Evolutionary conservation across 352 stramenopile genomes (phyloP).

Genomic region (Phytophthora litchii): DNA sequence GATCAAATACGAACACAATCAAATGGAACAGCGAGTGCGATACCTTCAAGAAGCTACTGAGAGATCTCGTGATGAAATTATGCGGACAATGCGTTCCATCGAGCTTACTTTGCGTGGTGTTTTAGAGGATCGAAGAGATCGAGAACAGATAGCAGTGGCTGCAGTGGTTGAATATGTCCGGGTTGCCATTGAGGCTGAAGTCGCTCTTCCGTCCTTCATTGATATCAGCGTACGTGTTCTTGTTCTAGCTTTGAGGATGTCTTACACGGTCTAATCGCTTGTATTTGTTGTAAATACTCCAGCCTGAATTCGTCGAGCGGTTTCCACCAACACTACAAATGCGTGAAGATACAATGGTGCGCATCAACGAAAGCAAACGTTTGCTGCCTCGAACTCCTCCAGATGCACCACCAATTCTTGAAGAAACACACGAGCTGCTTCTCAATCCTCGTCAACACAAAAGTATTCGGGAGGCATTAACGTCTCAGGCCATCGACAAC

Average conservation of each 20-base stretch:
- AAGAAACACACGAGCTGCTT: conserved; percentile 46
- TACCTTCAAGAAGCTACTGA: conserved; percentile 54
- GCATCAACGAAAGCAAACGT: conserved; percentile 38
- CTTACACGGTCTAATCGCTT: conserved; percentile 2
- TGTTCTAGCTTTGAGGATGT: neutral
- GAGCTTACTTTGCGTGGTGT: conserved; percentile 54
- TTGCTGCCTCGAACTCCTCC: conserved; percentile 39
- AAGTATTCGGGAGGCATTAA: conserved; percentile 31
- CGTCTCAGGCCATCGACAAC: conserved; percentile 17
- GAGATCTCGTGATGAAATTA: conserved; percentile 54
- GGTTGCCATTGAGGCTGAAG: conserved; percentile 58
- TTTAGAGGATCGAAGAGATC: conserved; percentile 45
- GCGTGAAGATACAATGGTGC: conserved; percentile 58
- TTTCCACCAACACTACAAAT: conserved; percentile 66
- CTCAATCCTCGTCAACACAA: conserved; percentile 53
- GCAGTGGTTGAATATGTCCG: conserved; percentile 59
- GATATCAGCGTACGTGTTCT: conserved; percentile 53
- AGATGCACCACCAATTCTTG: conserved; percentile 46
- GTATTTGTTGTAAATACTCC: conserved; percentile 8
- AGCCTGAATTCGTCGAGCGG: conserved; percentile 60
- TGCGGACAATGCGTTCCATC: conserved; percentile 48
- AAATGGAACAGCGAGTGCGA: conserved; percentile 54
- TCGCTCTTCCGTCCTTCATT: conserved; percentile 64
- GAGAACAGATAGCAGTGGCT: conserved; percentile 55
- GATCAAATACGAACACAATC: conserved; percentile 63